Base-by-base conservation (phyloP, 1,139 yeast species). In the Suhomyces wounanorum region DNA sequence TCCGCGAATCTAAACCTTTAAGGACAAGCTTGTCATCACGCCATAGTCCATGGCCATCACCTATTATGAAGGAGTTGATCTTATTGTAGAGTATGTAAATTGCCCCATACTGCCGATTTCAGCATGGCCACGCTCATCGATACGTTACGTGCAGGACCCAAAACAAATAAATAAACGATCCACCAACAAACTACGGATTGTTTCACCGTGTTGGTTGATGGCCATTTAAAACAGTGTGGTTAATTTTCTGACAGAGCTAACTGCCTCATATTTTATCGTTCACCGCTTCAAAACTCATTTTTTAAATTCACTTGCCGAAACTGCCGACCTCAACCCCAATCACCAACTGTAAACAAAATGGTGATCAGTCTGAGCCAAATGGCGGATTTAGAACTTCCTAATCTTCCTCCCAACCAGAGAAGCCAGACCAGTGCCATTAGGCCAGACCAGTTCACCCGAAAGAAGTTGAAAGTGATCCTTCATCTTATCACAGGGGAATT, bases 401-500 rank as follows among this genome's bases (percentile, higher is more conserved):
- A 49, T 40, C 58, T 60, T 23, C 62, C 63, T 13, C 50, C 52
- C 28, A 33, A 51, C 39, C 43, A 40, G 21, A 46, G 44, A 17
- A 44, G 25, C 16, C 43, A 45, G 18, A 33, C 52, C 26, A 43
- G 25, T 37, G 28, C 54, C 35, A 62, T 65, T 37, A 51, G 60
- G 13, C 54, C 56, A 16, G 65, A 77, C 55, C 85, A 81, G 56
- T 83, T 86, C 57, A 78, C 85, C 28, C 70, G 92, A 49, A 84
- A 83, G 58, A 83, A 83, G 48, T 76, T 87, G 25, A 83, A 84
- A 62, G 79, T 79, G 36, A 71, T 84, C n/a, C 75, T 87, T 44
- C 94, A 87, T 66, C 59, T 75, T 38, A 79, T 87, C 41, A 87
- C 95, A 0, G 81, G 80, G 10, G 88, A 84, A 53, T 66, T 87